Percentiles rank a stretch among this genome's conserved stretches.
Conservation (phyloP, 2,329 filamentous ascomycete species). For the Diaporthe sp. region DNA sequence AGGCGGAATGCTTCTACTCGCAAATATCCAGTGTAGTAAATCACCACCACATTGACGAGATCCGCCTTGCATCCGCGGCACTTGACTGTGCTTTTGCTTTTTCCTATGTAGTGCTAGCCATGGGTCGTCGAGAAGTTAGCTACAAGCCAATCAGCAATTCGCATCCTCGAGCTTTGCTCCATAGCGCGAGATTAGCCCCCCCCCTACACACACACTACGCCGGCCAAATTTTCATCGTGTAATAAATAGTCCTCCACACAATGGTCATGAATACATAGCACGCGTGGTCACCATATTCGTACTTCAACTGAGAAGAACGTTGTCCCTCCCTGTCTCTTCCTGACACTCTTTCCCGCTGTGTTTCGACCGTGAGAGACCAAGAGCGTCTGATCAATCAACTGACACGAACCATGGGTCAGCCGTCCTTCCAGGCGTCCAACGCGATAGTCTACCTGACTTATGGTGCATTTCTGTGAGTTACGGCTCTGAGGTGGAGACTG, state of each 20-base stretch:
- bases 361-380: not conserved
- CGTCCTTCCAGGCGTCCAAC: constrained; percentile 81
- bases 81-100: not conserved
- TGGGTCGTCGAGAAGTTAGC: not conserved
- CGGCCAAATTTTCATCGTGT: constrained; percentile 30
- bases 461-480: constrained; percentile 75
- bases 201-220: constrained; percentile 24
- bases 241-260: not conserved
- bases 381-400: not conserved
- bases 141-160: constrained; percentile 10
- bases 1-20: not conserved
- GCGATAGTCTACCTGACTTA: constrained; percentile 86
- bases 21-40: not conserved
- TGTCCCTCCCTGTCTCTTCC: not conserved
- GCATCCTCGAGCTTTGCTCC: not conserved
- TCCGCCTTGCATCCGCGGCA: not conserved
- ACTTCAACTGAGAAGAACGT: not conserved
- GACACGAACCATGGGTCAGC: constrained; percentile 72
- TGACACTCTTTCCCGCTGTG: not conserved
- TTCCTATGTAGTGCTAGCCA: not conserved
- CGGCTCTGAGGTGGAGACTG: not conserved
- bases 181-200: constrained; percentile 23
- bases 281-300: not conserved
- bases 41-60: not conserved
- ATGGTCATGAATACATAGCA: constrained; percentile 1